phyloP scores from a whole-genome alignment of 208 protist species.

The Crithidia bombi region DNA sequence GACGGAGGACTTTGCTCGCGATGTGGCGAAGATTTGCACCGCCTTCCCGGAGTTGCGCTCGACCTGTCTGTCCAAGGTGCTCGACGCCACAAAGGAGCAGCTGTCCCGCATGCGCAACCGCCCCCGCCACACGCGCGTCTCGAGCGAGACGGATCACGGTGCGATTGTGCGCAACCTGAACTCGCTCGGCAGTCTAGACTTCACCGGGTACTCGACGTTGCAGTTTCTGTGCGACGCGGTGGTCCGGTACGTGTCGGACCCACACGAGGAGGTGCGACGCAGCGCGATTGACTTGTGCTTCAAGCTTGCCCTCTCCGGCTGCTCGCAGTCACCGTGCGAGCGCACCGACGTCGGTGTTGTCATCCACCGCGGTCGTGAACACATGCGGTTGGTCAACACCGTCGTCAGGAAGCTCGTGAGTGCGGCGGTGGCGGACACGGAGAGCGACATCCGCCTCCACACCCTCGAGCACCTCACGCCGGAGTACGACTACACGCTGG shows the following conservation, averaged over 20 bases:
- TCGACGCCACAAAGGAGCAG: constrained; percentile 80
- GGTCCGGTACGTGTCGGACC: constrained; percentile 76
- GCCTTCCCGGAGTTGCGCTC: constrained; percentile 90
- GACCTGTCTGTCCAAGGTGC: constrained; percentile 86
- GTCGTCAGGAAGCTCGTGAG: constrained; percentile 81
- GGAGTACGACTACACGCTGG: constrained; percentile 78
- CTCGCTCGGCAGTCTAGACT: constrained; percentile 78
- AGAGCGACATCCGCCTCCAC: constrained; percentile 90
- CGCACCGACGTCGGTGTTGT: constrained; percentile 69
- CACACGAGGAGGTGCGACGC: constrained; percentile 86
- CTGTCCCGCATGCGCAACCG: constrained; percentile 47
- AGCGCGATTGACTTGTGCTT: constrained; percentile 89
- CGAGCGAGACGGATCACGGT: constrained; percentile 35
- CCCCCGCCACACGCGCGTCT: constrained; percentile 11
- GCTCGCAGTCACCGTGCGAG: constrained; percentile 74
- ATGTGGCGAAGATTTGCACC: constrained; percentile 85
- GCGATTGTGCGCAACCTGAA: constrained; percentile 67
- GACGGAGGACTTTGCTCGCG: constrained; percentile 74
- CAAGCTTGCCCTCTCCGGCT: constrained; percentile 86
- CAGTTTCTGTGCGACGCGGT: constrained; percentile 86
- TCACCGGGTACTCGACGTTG: constrained; percentile 87
- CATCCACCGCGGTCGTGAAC: constrained; percentile 80
- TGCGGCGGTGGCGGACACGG: constrained; percentile 86
- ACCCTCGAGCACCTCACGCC: constrained; percentile 77
- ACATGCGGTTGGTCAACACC: constrained; percentile 79